Percentiles rank a stretch among this genome's conserved stretches.
phyloP scores from a whole-genome alignment of 805 yeast genomes.

The Kazachstania bromeliacearum region DNA sequence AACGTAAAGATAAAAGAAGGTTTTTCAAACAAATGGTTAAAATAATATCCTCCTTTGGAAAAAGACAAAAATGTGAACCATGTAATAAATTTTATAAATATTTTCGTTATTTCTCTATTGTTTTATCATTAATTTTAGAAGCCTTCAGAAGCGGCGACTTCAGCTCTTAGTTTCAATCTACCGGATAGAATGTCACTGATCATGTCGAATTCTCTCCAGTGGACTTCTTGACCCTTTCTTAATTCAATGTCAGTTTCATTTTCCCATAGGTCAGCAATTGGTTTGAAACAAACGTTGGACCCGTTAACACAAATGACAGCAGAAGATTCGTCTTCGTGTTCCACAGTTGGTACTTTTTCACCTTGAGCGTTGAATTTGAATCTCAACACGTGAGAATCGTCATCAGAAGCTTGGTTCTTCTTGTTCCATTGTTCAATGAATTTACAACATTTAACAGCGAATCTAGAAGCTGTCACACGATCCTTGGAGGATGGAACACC shows the following conservation, averaged over 20 bases:
- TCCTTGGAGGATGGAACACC: constrained; percentile 92
- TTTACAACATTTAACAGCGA: constrained; percentile 82
- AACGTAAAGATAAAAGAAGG: too few species aligned
- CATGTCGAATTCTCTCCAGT: constrained; percentile 54
- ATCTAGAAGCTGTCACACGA: constrained; percentile 79
- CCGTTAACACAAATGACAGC: constrained; percentile 69
- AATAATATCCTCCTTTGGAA: too few species aligned
- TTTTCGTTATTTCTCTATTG: too few species aligned
- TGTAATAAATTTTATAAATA: too few species aligned
- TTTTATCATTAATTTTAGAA: not conserved
- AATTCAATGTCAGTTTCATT: constrained; percentile 49
- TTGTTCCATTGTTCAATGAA: constrained; percentile 63
- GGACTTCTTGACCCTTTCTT: constrained; percentile 60
- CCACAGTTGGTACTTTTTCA: constrained; percentile 37
- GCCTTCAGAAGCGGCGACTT: constrained; percentile 19
- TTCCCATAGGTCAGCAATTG: constrained; percentile 47
- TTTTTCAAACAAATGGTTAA: too few species aligned
- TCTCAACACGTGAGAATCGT: constrained; percentile 38
- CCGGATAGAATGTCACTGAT: constrained; percentile 69
- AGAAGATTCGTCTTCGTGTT: constrained; percentile 35
- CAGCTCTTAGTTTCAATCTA: constrained; percentile 43
- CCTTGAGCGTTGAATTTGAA: constrained; percentile 42
- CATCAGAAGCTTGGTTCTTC: constrained; percentile 29
- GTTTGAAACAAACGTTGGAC: constrained; percentile 48
- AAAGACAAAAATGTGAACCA: too few species aligned